phyloP scores from a whole-genome alignment of 768 basidiomycete species.

The Psilocybe sp. region DNA sequence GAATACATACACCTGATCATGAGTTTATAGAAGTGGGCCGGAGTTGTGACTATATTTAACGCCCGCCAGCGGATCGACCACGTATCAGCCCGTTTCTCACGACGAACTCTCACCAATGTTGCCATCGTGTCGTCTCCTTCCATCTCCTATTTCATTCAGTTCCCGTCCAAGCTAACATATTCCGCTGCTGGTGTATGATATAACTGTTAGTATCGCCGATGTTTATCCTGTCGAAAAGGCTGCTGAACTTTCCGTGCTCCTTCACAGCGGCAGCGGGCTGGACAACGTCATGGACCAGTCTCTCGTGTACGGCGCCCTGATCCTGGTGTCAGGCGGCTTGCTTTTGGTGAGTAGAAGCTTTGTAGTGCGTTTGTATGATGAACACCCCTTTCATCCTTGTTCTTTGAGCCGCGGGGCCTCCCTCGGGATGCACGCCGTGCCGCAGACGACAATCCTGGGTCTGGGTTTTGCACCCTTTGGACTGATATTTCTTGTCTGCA shows the following conservation, averaged over 20 bases:
- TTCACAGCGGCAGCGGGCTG: slow-evolving; percentile 1
- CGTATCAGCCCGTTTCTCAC: slow-evolving; percentile 8
- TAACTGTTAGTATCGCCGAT: slow-evolving; percentile 10
- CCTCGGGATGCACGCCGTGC: slow-evolving; percentile 47
- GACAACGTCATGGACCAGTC: slow-evolving; percentile 19
- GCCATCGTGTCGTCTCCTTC: too few relatives aligned
- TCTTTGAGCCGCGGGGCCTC: slow-evolving; percentile 77
- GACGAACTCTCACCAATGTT: neutral
- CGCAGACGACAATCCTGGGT: slow-evolving; percentile 63
- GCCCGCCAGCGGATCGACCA: neutral
- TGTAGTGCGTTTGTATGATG: slow-evolving; percentile 41
- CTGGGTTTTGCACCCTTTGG: slow-evolving; percentile 38
- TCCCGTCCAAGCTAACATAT: slow-evolving; percentile 1
- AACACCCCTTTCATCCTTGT: slow-evolving; percentile 81
- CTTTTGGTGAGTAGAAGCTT: slow-evolving; percentile 33
- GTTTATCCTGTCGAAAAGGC: neutral
- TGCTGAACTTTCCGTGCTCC: neutral
- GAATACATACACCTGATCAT: too few relatives aligned
- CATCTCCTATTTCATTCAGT: neutral
- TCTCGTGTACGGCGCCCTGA: slow-evolving; percentile 35
- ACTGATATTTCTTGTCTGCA: slow-evolving; percentile 23
- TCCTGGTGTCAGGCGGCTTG: slow-evolving; percentile 27
- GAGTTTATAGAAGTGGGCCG: too few relatives aligned
- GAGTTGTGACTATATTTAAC: neutral
- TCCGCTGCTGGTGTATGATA: slow-evolving; percentile 16